Evolutionary conservation across 805 yeast genomes (phyloP).

Genomic region (Lipomyces starkeyi): DNA sequence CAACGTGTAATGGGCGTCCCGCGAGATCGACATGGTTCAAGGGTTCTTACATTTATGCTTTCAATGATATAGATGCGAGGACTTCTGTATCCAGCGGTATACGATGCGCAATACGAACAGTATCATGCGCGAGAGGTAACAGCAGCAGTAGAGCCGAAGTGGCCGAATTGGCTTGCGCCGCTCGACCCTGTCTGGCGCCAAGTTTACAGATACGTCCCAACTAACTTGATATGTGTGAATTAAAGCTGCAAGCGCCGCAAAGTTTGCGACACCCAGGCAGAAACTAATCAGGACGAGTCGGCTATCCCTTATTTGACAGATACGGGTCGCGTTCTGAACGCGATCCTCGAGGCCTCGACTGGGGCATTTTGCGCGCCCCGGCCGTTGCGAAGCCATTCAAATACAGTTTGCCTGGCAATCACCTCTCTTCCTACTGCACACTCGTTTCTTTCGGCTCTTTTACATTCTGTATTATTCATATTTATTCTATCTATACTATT

Average conservation of each 20-base stretch:
- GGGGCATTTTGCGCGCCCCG: too few relatives aligned
- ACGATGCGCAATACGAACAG: too few relatives aligned
- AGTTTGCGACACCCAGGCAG: neutral
- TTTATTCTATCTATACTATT: neutral
- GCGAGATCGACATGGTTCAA: too few relatives aligned
- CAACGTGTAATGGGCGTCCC: too few relatives aligned
- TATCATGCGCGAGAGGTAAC: too few relatives aligned
- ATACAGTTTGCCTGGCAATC: neutral
- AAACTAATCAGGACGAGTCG: neutral
- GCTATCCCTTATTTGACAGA: neutral
- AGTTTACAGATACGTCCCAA: neutral
- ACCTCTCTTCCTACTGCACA: neutral
- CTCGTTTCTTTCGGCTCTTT: neutral
- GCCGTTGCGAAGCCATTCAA: neutral
- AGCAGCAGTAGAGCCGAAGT: too few relatives aligned
- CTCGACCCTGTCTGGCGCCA: too few relatives aligned
- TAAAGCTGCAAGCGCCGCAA: neutral
- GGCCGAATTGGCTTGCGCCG: too few relatives aligned
- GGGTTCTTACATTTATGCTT: too few relatives aligned
- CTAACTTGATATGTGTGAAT: neutral
- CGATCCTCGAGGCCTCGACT: neutral
- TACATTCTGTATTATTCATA: neutral
- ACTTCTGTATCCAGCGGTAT: too few relatives aligned
- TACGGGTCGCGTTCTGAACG: neutral
- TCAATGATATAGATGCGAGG: too few relatives aligned